These are phyloP conservation scores for Ilyonectria destructans DNA, from an alignment of 2,329 filamentous ascomycete genomes.

Conservation along the genomic window DNA sequence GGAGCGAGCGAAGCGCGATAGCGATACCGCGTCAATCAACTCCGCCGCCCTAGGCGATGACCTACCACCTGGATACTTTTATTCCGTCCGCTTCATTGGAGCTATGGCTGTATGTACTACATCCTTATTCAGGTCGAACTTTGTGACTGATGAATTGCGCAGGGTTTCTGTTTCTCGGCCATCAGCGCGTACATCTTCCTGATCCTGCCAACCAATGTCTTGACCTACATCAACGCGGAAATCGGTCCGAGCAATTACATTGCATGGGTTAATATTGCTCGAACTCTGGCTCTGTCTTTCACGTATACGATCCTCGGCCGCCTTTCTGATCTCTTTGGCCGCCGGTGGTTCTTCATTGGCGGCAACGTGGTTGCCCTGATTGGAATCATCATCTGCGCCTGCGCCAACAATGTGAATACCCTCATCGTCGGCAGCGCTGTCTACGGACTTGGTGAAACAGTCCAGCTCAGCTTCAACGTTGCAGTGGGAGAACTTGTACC, in stretches of 20 bases:
- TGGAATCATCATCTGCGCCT: slow-evolving; percentile 56
- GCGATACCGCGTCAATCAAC: slow-evolving; percentile 54
- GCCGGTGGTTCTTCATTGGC: slow-evolving; percentile 59
- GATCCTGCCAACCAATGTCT: slow-evolving; percentile 57
- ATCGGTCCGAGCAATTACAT: slow-evolving; percentile 56
- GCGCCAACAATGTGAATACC: slow-evolving; percentile 53
- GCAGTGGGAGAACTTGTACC: slow-evolving; percentile 60
- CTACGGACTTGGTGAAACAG: slow-evolving; percentile 56
- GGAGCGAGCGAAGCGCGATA: slow-evolving; percentile 27
- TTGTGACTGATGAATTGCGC: background rate
- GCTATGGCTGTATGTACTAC: slow-evolving; percentile 50
- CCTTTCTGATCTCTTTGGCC: slow-evolving; percentile 58
- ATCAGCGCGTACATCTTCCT: slow-evolving; percentile 58
- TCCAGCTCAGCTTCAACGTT: slow-evolving; percentile 57
- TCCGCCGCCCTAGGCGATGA: slow-evolving; percentile 55
- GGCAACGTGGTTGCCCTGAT: slow-evolving; percentile 56
- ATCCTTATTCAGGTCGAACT: background rate
- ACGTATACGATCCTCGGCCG: slow-evolving; percentile 58
- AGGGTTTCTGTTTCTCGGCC: slow-evolving; percentile 58
- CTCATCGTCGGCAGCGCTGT: slow-evolving; percentile 56
- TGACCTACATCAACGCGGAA: slow-evolving; percentile 56
- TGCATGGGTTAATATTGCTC: slow-evolving; percentile 56
- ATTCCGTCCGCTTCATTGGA: slow-evolving; percentile 54
- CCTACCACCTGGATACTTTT: slow-evolving; percentile 57
- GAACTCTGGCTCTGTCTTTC: slow-evolving; percentile 56